Evolutionary conservation across 306 rosid species (phyloP), one percentile per base, ranked within the genome.

Genomic region (Corylus avellana): DNA sequence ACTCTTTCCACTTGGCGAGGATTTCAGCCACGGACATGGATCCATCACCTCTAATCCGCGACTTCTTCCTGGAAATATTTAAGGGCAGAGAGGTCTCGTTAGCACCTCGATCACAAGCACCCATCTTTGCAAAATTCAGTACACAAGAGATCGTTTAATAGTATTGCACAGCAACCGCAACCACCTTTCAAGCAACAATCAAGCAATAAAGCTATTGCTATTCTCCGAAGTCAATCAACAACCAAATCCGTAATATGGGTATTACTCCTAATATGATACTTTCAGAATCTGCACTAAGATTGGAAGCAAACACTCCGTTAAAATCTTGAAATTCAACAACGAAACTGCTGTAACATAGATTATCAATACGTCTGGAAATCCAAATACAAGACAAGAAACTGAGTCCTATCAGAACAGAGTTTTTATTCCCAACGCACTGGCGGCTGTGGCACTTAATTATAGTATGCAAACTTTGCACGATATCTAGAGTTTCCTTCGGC

Each of bases 1-100:
- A 87, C 16, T 87, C 91, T 68, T 82, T 89, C 99, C 99, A 96
- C 84, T 86, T 91, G 0, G 89, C 91, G 1, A 96, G 73, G 16
- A 91, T 93, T 73, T 91, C 96, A 11, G 94, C 94, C 17, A 96
- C 87, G 5, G 89, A 82, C 78, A 39, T 59, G 73, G 79, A 16
- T 16, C 92, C 91, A 42, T 87, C 91, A 3, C 85, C 79, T 73
- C 92, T 84, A 58, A 91, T 84, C 85, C 93, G 85, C n/a, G 84
- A 75, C 82, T 89, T 93, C 96, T 94, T 94, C 90, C 89, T 87
- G 47, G 89, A 73, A 66, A 89, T 75, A 76, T 87, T 89, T 70
- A 83, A 25, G 0, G 88, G 82, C 70, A 81, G 66, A 78, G 79
- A 67, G 39, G 35, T n/a, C 47, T 61, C 37, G 10, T 81, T 75